phyloP scores from a whole-genome alignment of 345 rosid species.

The Aquilaria malaccensis region DNA sequence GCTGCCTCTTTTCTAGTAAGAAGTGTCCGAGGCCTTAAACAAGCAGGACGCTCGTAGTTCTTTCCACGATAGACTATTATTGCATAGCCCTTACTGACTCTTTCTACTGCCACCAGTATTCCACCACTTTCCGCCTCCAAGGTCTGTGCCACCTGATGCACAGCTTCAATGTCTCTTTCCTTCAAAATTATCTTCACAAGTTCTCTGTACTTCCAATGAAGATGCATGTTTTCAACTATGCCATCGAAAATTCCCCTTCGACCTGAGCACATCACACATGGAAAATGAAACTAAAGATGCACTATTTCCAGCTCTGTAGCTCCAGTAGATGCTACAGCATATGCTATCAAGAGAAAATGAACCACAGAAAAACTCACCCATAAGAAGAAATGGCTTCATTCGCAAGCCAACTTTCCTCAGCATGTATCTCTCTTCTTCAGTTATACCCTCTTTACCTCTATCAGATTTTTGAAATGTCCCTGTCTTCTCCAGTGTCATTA shows the following conservation, averaged over 20 bases:
- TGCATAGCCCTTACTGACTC: slow-evolving; percentile 79
- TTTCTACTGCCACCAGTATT: slow-evolving; percentile 73
- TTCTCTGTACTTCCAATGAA: slow-evolving; percentile 98
- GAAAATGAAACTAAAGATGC: slow-evolving; percentile 5
- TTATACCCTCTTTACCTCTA: slow-evolving; percentile 71
- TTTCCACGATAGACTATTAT: slow-evolving; percentile 89
- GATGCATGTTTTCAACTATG: slow-evolving; percentile 96
- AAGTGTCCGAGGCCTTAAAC: slow-evolving; percentile 77
- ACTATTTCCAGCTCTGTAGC: slow-evolving; percentile 7
- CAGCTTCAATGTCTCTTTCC: slow-evolving; percentile 51
- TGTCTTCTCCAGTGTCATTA: slow-evolving; percentile 45
- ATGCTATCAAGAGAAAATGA: too few relatives aligned
- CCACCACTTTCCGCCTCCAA: slow-evolving; percentile 96
- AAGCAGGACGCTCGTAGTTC: slow-evolving; percentile 71
- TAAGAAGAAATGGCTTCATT: slow-evolving; percentile 81
- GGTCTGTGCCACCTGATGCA: slow-evolving; percentile 49
- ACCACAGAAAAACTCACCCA: slow-evolving; percentile 45
- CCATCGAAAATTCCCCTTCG: slow-evolving; percentile 86
- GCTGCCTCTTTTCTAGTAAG: slow-evolving; percentile 70
- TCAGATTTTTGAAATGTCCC: slow-evolving; percentile 47
- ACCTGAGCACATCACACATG: slow-evolving; percentile 39
- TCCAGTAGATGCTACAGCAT: neutral
- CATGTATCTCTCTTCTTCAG: slow-evolving; percentile 90
- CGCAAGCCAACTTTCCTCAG: slow-evolving; percentile 86
- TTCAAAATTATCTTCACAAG: slow-evolving; percentile 78